Percentiles rank a stretch among this genome's conserved stretches.
These are phyloP conservation scores for Yamadazyma nakazawae DNA, from an alignment of 805 yeast species.

Conservation along the genomic window DNA sequence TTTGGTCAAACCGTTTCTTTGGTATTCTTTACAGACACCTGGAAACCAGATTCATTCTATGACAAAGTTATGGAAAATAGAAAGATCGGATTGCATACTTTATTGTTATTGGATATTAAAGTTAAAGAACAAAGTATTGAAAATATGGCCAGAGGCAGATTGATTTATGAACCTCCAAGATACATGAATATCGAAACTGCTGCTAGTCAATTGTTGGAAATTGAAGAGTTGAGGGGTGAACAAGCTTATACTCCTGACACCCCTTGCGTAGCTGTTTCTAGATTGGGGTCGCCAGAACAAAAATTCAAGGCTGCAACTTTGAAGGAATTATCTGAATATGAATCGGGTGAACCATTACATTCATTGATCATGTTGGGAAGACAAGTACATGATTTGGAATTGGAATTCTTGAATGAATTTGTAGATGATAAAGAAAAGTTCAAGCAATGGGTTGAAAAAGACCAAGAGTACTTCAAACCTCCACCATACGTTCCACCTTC, in stretches of 20 bases:
- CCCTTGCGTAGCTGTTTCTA: constrained; percentile 90
- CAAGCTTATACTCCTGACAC: constrained; percentile 80
- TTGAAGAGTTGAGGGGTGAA: constrained; percentile 75
- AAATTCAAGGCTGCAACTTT: constrained; percentile 81
- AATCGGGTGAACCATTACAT: constrained; percentile 92
- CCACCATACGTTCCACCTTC: constrained; percentile 58
- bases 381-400: constrained; percentile 89
- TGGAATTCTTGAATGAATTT: constrained; percentile 78
- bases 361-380: constrained; percentile 88
- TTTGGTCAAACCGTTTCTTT: constrained; percentile 97
- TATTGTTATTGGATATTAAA: constrained; percentile 84
- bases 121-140: constrained; percentile 96
- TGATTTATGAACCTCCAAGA: constrained; percentile 94
- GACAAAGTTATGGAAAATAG: constrained; percentile 86
- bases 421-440: constrained; percentile 58
- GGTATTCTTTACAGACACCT: constrained; percentile 89
- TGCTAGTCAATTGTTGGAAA: constrained; percentile 80
- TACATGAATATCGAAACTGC: constrained; percentile 92
- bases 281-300: constrained; percentile 86
- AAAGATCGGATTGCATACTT: constrained; percentile 85
- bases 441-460: constrained; percentile 42
- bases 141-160: constrained; percentile 88
- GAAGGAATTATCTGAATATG: constrained; percentile 71
- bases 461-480: constrained; percentile 74
- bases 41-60: constrained; percentile 97